Evolutionary conservation across 257 asterid genomes (phyloP).

Genomic region (Pogostemon cablin): DNA sequence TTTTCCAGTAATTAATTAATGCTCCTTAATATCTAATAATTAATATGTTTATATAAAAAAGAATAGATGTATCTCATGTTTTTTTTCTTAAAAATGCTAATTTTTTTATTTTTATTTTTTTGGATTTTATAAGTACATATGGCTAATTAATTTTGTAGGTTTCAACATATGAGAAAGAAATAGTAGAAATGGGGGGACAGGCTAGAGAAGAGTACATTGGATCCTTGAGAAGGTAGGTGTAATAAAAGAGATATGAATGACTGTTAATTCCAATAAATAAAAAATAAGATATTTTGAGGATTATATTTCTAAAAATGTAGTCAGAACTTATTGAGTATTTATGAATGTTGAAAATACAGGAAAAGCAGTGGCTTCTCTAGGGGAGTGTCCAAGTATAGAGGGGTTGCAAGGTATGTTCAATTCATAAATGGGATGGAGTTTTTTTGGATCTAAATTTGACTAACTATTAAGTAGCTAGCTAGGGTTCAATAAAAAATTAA

Average conservation of each 20-base stretch:
- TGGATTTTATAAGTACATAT: no score
- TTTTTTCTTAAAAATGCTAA: no score
- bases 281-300: neutral
- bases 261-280: no score
- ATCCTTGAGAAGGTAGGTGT: conserved; percentile 64
- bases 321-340: neutral
- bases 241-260: neutral
- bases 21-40: neutral
- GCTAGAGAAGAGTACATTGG: conserved; percentile 90
- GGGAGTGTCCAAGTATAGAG: conserved; percentile 87
- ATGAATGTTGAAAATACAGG: conserved; percentile 40
- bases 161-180: conserved; percentile 62
- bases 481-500: no score
- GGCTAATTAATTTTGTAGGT: conserved; percentile 36
- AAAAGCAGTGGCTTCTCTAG: conserved; percentile 88
- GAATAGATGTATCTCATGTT: no score
- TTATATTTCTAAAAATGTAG: neutral
- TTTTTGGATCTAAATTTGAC: no score
- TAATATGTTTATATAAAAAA: no score
- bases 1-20: conserved; percentile 55
- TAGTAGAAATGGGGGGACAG: conserved; percentile 63
- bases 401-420: conserved; percentile 70
- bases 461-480: no score
- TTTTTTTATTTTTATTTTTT: no score
- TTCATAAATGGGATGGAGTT: no score